Percentiles rank a stretch among this genome's conserved stretches.
Evolutionary conservation across 2,329 filamentous ascomycete genomes (phyloP).

Genomic region (Talaromyces sp.): DNA sequence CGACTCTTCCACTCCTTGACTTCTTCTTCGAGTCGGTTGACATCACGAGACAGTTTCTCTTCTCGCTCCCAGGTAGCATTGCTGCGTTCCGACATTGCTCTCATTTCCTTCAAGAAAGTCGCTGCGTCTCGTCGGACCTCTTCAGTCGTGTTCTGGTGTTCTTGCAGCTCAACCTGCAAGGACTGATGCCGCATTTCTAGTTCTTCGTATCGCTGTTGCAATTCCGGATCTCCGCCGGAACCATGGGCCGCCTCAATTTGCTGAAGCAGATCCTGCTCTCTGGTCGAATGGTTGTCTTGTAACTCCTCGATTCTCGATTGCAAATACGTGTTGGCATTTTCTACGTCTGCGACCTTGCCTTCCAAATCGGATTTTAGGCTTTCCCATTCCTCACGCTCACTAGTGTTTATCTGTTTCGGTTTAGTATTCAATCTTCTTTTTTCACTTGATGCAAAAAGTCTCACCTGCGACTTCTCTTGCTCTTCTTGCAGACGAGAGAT

Average conservation of each 20-base stretch:
- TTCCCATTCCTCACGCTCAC: conserved; percentile 65
- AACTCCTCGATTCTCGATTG: conserved; percentile 72
- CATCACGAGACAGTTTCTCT: conserved; percentile 66
- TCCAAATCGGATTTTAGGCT: conserved; percentile 63
- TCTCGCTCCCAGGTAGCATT: conserved; percentile 75
- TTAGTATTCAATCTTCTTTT: conserved; percentile 3
- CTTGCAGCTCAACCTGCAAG: conserved; percentile 57
- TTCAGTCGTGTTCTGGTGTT: conserved; percentile 78
- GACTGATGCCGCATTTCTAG: conserved; percentile 60
- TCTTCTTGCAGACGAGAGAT: conserved; percentile 57
- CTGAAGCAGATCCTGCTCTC: conserved; percentile 57
- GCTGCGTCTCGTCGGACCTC: conserved; percentile 81
- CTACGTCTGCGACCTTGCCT: conserved; percentile 65
- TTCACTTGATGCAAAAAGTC: background rate
- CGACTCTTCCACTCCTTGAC: conserved; percentile 85
- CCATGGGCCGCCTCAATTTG: conserved; percentile 49
- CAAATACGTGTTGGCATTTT: conserved; percentile 71
- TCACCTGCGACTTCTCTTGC: conserved; percentile 44
- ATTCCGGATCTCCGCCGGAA: conserved; percentile 44
- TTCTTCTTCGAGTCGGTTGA: conserved; percentile 72
- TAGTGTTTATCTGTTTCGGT: conserved; percentile 39
- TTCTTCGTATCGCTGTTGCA: conserved; percentile 54
- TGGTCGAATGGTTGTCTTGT: conserved; percentile 60
- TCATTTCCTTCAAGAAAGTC: conserved; percentile 83
- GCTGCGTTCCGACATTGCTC: conserved; percentile 72